Percentiles rank a stretch among this genome's conserved stretches.
phyloP scores from a whole-genome alignment of 495 filamentous ascomycete genomes.

The Podospora didyma region DNA sequence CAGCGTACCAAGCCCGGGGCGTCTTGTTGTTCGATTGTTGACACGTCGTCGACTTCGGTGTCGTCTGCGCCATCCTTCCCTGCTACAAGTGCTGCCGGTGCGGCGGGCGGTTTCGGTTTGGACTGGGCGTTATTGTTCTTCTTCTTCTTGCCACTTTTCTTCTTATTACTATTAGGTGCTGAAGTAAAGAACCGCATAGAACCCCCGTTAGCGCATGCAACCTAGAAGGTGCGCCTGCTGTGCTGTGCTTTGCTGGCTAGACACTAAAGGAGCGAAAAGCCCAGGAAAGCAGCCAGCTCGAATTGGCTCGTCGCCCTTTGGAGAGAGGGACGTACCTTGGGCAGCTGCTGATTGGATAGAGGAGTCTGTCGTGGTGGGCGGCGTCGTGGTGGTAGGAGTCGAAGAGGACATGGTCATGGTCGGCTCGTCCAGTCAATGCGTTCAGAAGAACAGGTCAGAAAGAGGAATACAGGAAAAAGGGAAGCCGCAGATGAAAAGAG shows the following conservation, averaged over 20 bases:
- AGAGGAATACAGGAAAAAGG: too few species aligned
- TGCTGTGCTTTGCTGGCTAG: too few species aligned
- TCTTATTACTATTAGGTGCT: conserved; percentile 8
- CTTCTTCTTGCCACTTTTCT: conserved; percentile 53
- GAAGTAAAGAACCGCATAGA: conserved; percentile 1
- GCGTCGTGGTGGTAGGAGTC: too few species aligned
- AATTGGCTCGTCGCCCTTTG: neutral
- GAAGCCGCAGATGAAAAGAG: too few species aligned
- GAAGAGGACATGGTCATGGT: too few species aligned
- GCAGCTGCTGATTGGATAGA: conserved; percentile 7
- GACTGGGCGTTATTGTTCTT: conserved; percentile 51
- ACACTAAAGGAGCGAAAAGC: too few species aligned
- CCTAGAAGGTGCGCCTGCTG: neutral
- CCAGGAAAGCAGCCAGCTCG: too few species aligned
- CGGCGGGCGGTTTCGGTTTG: conserved; percentile 18
- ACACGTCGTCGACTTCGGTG: conserved; percentile 25
- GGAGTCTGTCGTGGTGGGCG: neutral
- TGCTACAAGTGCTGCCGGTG: conserved; percentile 8
- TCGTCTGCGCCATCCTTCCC: conserved; percentile 34
- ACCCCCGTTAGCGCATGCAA: conserved; percentile 22
- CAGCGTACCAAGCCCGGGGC: conserved; percentile 19
- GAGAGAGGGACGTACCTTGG: conserved; percentile 5
- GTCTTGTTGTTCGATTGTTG: conserved; percentile 27
- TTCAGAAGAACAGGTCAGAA: too few species aligned
- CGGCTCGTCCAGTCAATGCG: too few species aligned